Base-by-base conservation (phyloP, 495 filamentous ascomycete genomes). In the Hypoxylon lienhwacheense region DNA sequence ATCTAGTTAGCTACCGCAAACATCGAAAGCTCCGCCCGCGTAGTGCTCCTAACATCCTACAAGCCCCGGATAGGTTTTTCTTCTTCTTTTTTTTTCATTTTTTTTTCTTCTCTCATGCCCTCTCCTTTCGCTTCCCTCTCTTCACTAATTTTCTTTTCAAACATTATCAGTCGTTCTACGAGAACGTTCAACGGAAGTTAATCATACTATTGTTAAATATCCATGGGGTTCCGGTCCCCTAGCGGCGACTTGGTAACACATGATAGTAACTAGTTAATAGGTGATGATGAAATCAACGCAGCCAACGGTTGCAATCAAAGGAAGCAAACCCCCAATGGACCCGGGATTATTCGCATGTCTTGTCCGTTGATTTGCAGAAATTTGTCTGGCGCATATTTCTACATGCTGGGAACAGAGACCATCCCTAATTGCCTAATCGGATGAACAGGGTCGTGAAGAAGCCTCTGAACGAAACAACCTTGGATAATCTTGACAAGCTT, bases 201-300 rank as follows among this genome's bases (percentile, higher is more conserved):
- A 45, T 25, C n/a, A 39, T 37, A 47, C 52, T 45, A 56, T 53
- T 53, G 51, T 48, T 61, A 34, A 36, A 55, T 56, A 53, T 20
- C n/a, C 40, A 29, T 47, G 43, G 43, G 47, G 33, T 47, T 19
- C 43, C 32, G 20, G 31, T 22, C 21, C 17, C 52, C 48, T 44
- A 55, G 58, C 36, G 35, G 42, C 25, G 34, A 61, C 48, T 36
- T 56, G 52, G 58, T 61, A 41, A 48, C 36, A 61, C 58, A 61
- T 36, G 51, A 55, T 52, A 52, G 36, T 26, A 42, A 25, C 51
- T 50, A 32, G 22, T 40, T 52, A n/a, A 61, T 61, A 32, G 24
- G 24, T 26, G 25, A 52, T 55, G 36, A 55, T 56, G 51, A 61
- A 37, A 61, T 52, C 46, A 37, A 54, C 20, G 51, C 44, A 55